Evolutionary conservation across 148 eudicot genomes (phyloP), one percentile per base, ranked within the genome.

Genomic region (Selenicereus undatus): DNA sequence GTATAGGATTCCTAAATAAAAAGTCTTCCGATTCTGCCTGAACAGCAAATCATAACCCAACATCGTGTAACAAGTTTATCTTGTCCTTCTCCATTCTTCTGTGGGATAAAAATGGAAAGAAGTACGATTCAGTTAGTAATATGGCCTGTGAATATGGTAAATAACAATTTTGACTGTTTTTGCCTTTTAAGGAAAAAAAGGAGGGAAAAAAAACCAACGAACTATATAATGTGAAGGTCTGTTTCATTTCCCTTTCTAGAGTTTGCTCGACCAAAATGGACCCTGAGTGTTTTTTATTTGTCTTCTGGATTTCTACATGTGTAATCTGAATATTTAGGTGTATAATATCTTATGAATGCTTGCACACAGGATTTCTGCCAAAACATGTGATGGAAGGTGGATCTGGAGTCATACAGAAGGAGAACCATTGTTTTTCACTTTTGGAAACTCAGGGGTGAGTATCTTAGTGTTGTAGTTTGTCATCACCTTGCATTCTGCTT

Each of bases 371-470:
- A 86, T 96, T 76, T 89, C 95, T 81, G 98, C 91, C 54, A 91
- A 89, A 85, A 80, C 89, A 5, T 93, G 92, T 79, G 93, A 93
- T 82, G 99, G 95, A 66, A 89, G 86, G 78, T 76, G 81, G 81
- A 86, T 93, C 71, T 80, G 88, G 80, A 87, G 94, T 78, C 91
- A 82, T 84, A 83, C 85, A 3, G 83, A 90, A 36, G 97, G 90
- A 84, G 99, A 93, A 76, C 98, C 95, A 8, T 81, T 90, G 79
- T 81, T 89, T 83, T 93, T 96, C 85, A 93, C 97, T 80, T 87
- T 93, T 80, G 99, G 99, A 75, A 93, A 92, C 78, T 90, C 94
- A 56, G 97, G 89, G 95, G 98, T 95, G 74, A 75, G 88, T 81
- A 60, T 45, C 58, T 39, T 35, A 54, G 70, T 76, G 56, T n/a